A percentile compares a stretch with the other conserved stretches of the same genome.
These are phyloP conservation scores for Penicillium psychrofluorescens DNA, from an alignment of 495 filamentous ascomycete genomes.

Conservation along the genomic window DNA sequence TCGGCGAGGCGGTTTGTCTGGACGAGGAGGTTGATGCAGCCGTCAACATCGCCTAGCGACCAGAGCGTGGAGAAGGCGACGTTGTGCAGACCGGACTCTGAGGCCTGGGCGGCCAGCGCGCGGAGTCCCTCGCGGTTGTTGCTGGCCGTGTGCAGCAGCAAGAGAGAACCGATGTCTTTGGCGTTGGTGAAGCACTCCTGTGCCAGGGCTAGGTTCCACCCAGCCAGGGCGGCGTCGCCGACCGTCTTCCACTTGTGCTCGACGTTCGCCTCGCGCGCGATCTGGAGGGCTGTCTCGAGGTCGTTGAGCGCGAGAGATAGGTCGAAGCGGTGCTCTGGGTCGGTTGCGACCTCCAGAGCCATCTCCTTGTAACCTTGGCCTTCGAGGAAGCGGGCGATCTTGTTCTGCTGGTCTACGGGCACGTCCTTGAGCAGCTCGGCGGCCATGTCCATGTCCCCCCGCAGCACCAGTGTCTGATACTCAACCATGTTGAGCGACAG, in stretches of 20 bases:
- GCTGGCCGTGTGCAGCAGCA: conserved; percentile 80
- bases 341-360: conserved; percentile 91
- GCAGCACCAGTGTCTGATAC: conserved; percentile 93
- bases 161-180: conserved; percentile 80
- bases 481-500: conserved; percentile 92
- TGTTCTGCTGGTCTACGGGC: conserved; percentile 86
- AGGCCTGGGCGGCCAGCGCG: conserved; percentile 64
- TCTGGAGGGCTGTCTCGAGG: conserved; percentile 73
- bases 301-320: conserved; percentile 77
- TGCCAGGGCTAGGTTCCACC: conserved; percentile 81
- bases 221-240: conserved; percentile 79
- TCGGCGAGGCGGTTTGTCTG: conserved; percentile 74
- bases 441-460: conserved; percentile 90
- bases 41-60: conserved; percentile 75
- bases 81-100: conserved; percentile 73
- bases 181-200: conserved; percentile 88
- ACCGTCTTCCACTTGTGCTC: conserved; percentile 98
- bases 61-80: conserved; percentile 87
- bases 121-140: conserved; percentile 66
- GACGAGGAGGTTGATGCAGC: conserved; percentile 71
- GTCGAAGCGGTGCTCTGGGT: conserved; percentile 95
- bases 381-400: conserved; percentile 96
- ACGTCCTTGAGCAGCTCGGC: conserved; percentile 76
- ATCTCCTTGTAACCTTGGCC: conserved; percentile 95
- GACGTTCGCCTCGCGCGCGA: conserved; percentile 74